Conservation (phyloP, 1,284 basidiomycete genomes). For the Marasmius oreades region DNA sequence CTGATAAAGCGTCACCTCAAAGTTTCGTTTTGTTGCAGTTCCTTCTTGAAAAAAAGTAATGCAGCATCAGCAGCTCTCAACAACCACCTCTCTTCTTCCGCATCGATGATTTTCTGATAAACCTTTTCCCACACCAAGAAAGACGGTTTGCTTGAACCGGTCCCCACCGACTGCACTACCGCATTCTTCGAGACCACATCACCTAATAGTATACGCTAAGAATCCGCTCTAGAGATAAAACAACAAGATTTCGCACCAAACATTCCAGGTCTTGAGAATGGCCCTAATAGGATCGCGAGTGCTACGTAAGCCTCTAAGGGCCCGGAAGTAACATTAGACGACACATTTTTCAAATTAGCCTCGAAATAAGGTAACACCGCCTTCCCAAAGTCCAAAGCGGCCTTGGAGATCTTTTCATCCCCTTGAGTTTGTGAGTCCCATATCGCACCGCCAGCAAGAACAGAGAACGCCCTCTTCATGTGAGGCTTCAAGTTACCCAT, state of each 20-base stretch:
- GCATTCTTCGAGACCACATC: conserved; percentile 35
- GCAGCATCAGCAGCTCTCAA: conserved; percentile 62
- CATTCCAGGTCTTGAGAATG: conserved; percentile 44
- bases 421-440: conserved; percentile 29
- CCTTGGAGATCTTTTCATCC: conserved; percentile 31
- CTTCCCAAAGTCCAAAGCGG: conserved; percentile 45
- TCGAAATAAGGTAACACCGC: conserved; percentile 64
- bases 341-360: conserved; percentile 61
- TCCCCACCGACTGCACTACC: conserved; percentile 40
- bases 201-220: conserved; percentile 18
- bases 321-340: conserved; percentile 51
- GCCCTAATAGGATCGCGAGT: conserved; percentile 65
- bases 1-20: conserved; percentile 44
- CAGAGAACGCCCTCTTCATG: conserved; percentile 49
- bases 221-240: not conserved
- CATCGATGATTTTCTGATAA: conserved; percentile 66
- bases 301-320: conserved; percentile 85
- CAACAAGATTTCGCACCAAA: conserved; percentile 39
- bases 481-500: conserved; percentile 55
- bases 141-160: conserved; percentile 64
- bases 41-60: conserved; percentile 45
- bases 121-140: conserved; percentile 88
- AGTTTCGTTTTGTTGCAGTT: conserved; percentile 53
- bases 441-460: conserved; percentile 48
- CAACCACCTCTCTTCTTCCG: conserved; percentile 77